Conservation (phyloP, 2,329 filamentous ascomycete species). For the Sporothrix pallida region DNA sequence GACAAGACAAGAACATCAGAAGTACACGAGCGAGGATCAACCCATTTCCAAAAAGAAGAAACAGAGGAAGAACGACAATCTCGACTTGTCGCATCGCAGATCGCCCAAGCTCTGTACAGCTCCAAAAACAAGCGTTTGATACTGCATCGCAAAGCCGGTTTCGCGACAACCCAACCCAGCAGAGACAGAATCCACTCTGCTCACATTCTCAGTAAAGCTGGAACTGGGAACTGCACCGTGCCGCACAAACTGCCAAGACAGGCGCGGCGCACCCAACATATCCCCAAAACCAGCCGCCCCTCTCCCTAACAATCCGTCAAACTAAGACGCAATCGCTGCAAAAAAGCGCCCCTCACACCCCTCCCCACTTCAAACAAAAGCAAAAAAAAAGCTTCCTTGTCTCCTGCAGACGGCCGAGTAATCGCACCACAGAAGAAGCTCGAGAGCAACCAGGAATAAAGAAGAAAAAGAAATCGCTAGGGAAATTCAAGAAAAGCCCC, state of each 20-base stretch:
- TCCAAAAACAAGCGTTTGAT: conserved; percentile 3
- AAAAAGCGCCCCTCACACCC: conserved; percentile 16
- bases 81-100: background rate
- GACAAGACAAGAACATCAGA: background rate
- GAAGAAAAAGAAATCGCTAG: background rate
- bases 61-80: too few species aligned
- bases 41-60: background rate
- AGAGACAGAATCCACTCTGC: background rate
- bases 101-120: conserved; percentile 16
- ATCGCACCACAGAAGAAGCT: conserved; percentile 2
- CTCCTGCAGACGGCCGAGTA: conserved; percentile 16
- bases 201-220: too few species aligned
- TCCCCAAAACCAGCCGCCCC: background rate
- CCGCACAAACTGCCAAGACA: background rate
- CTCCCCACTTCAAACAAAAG: background rate
- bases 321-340: conserved; percentile 27
- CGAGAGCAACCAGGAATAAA: background rate
- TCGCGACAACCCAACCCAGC: background rate
- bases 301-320: background rate
- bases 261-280: background rate
- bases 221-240: background rate
- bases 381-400: background rate
- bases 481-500: conserved; percentile 28
- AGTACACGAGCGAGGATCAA: too few species aligned
- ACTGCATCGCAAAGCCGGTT: conserved; percentile 12